Evolutionary conservation across 345 rosid genomes (phyloP).

Genomic region (Eucalyptus curtisii): DNA sequence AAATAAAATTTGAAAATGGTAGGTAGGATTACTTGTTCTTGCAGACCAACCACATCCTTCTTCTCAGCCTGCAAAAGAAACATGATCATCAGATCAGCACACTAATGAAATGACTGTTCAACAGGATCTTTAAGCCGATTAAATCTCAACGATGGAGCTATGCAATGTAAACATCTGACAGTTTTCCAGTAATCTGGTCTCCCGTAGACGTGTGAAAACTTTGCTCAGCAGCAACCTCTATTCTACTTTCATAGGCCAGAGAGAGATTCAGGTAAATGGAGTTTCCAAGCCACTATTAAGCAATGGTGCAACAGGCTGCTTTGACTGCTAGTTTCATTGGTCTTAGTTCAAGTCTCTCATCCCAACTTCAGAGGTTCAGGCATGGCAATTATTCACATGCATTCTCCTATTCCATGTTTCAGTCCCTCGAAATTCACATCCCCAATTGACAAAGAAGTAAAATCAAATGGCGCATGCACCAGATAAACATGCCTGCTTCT

Average conservation of each 20-base stretch:
- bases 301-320: background rate
- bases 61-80: conserved; percentile 8
- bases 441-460: background rate
- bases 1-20: background rate
- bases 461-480: background rate
- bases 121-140: background rate
- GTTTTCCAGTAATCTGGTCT: background rate
- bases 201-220: background rate
- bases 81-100: background rate
- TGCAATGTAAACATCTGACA: background rate
- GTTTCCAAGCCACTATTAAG: background rate
- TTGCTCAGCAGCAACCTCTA: background rate
- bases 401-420: background rate
- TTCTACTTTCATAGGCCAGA: background rate
- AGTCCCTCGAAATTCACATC: background rate
- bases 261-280: background rate
- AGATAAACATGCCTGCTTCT: background rate
- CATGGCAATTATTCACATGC: background rate
- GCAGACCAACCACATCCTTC: conserved; percentile 15
- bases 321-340: background rate
- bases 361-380: background rate
- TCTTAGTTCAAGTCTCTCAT: background rate
- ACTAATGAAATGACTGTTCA: background rate
- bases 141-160: background rate
- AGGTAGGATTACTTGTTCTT: conserved; percentile 35